Evolutionary conservation across 2,329 filamentous ascomycete species (phyloP).

Genomic region (Triangularia verruculosa): DNA sequence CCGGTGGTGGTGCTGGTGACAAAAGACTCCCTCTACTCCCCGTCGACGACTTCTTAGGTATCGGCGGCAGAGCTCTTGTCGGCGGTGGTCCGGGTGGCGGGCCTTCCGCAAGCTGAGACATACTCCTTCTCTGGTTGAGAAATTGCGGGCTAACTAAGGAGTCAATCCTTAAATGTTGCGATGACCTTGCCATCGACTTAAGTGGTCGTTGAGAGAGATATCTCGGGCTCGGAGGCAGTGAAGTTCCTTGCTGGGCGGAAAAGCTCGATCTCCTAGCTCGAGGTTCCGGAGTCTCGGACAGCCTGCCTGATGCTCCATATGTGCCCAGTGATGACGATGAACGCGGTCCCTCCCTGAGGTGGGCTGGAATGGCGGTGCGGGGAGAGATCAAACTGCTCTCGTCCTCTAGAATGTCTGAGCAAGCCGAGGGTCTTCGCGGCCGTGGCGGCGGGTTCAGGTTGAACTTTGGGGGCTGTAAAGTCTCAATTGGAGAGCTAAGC

Average conservation of each 20-base stretch:
- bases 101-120: slow-evolving; percentile 49
- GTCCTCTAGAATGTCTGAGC: background rate
- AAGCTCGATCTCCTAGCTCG: slow-evolving; percentile 28
- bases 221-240: slow-evolving; percentile 10
- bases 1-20: slow-evolving; percentile 15
- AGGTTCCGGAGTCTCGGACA: slow-evolving; percentile 19
- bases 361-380: background rate
- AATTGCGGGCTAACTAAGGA: slow-evolving; percentile 21
- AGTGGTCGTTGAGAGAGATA: slow-evolving; percentile 15
- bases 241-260: slow-evolving; percentile 18
- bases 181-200: slow-evolving; percentile 24
- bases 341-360: slow-evolving; percentile 20
- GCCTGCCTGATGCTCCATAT: slow-evolving; percentile 24
- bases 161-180: slow-evolving; percentile 27
- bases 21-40: background rate
- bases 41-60: slow-evolving; percentile 38
- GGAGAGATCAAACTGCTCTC: slow-evolving; percentile 5
- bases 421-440: slow-evolving; percentile 1
- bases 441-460: background rate
- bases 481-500: background rate
- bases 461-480: background rate
- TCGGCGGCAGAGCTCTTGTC: slow-evolving; percentile 52
- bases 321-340: slow-evolving; percentile 36
- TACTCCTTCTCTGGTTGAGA: slow-evolving; percentile 43
- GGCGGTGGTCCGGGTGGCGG: slow-evolving; percentile 55